phyloP scores from a whole-genome alignment of 2,329 filamentous ascomycete species.

The Dactylellina haptotyla region DNA sequence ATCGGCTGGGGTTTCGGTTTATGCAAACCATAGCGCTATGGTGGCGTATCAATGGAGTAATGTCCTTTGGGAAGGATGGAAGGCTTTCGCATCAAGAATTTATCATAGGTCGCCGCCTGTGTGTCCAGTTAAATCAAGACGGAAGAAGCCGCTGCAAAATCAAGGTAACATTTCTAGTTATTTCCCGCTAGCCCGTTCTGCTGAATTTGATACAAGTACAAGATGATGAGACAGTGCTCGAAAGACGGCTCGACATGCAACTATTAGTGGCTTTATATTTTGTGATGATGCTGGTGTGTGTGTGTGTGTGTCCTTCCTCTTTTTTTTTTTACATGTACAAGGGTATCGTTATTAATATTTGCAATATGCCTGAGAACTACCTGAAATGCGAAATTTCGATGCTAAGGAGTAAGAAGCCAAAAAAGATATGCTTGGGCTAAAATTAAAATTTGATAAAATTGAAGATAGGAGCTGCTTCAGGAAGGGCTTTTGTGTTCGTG shows the following conservation, averaged over 20 bases:
- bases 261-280: too few species aligned
- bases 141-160: neutral
- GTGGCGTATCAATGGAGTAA: neutral
- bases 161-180: neutral
- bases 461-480: neutral
- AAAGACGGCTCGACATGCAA: too few species aligned
- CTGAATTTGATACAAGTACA: neutral
- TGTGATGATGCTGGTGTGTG: too few species aligned
- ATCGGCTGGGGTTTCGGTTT: conserved; percentile 2
- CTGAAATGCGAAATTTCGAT: conserved; percentile 5
- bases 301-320: too few species aligned
- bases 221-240: too few species aligned
- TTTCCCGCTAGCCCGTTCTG: neutral
- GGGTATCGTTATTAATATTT: conserved; percentile 35
- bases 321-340: conserved; percentile 25
- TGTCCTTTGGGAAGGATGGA: too few species aligned
- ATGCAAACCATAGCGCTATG: neutral
- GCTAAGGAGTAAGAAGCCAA: neutral
- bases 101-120: neutral
- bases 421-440: neutral
- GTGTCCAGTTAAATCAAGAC: neutral
- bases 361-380: neutral
- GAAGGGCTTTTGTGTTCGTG: neutral
- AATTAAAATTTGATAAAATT: conserved; percentile 30
- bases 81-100: too few species aligned